Evolutionary conservation across 2,329 filamentous ascomycete genomes (phyloP).

Genomic region (Fusarium foetens): DNA sequence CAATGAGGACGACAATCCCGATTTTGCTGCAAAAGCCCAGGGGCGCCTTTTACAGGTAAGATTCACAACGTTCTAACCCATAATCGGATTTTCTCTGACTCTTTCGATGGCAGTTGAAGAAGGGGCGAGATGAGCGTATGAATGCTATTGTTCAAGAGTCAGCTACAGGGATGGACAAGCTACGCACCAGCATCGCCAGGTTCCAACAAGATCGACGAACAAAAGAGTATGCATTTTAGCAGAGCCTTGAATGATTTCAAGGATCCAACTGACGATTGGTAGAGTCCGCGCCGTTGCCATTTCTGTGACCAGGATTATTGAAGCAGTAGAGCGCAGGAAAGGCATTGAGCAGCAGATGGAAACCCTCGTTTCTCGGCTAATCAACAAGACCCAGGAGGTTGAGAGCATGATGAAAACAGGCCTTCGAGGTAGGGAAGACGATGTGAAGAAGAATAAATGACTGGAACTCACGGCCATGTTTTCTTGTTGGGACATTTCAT

Average conservation of each 20-base stretch:
- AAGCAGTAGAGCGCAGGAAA: conserved; percentile 39
- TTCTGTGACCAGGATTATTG: conserved; percentile 32
- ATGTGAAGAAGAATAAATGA: conserved; percentile 26
- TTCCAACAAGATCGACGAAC: conserved; percentile 40
- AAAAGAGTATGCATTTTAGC: conserved; percentile 33
- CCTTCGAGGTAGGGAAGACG: conserved; percentile 43
- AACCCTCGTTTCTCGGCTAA: conserved; percentile 35
- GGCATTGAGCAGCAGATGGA: conserved; percentile 45
- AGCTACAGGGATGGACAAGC: conserved; percentile 36
- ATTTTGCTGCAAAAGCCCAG: conserved; percentile 42
- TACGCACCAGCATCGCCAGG: conserved; percentile 37
- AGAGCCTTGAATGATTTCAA: no score
- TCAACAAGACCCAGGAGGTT: conserved; percentile 32
- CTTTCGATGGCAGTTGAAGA: conserved; percentile 43
- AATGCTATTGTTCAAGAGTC: conserved; percentile 40
- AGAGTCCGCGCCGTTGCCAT: conserved; percentile 34
- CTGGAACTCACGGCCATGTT: background rate
- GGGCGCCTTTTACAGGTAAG: conserved; percentile 44
- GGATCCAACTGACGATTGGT: background rate
- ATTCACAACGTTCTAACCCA: background rate
- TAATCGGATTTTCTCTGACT: background rate
- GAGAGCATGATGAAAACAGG: conserved; percentile 48
- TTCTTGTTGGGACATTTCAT: background rate
- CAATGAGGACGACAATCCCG: conserved; percentile 39
- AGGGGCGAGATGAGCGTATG: conserved; percentile 44